A percentile compares a stretch with the other conserved stretches of the same genome.
These are phyloP conservation scores for Fusarium sp. DNA, from an alignment of 2,329 filamentous ascomycete species.

Conservation along the genomic window DNA sequence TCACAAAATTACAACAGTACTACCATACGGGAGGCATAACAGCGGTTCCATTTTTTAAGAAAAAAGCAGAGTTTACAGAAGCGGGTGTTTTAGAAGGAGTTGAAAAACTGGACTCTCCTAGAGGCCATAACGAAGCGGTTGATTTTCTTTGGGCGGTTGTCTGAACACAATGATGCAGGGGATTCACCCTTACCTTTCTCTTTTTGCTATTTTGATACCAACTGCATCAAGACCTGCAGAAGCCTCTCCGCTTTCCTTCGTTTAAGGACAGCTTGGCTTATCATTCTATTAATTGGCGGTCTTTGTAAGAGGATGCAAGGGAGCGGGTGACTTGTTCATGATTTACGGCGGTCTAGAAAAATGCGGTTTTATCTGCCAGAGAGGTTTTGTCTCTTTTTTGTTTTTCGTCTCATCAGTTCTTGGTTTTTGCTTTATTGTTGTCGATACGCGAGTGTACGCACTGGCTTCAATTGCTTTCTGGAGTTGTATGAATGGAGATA, in stretches of 20 bases:
- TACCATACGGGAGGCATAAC: conserved; percentile 33
- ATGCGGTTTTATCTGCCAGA: conserved; percentile 23
- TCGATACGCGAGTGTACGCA: not conserved
- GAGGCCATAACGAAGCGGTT: conserved; percentile 17
- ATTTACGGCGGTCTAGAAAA: conserved; percentile 22
- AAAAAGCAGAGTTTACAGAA: conserved; percentile 19
- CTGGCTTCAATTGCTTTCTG: not conserved
- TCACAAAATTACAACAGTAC: conserved; percentile 29
- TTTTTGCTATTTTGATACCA: conserved; percentile 34
- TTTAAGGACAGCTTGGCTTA: conserved; percentile 18
- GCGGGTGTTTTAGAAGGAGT: conserved; percentile 31
- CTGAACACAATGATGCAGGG: conserved; percentile 34
- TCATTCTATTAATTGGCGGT: conserved; percentile 30
- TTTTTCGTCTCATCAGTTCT: conserved; percentile 14
- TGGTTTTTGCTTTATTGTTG: conserved; percentile 2
- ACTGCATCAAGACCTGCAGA: conserved; percentile 13
- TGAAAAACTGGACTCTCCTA: conserved; percentile 12
- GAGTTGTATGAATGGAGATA: conserved; percentile 8
- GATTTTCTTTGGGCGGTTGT: conserved; percentile 37
- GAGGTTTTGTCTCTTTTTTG: conserved; percentile 20
- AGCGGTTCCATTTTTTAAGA: conserved; percentile 29
- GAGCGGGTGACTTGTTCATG: conserved; percentile 29
- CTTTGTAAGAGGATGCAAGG: conserved; percentile 30
- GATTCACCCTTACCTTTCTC: conserved; percentile 20
- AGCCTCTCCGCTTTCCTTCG: conserved; percentile 12